Evolutionary conservation across 2,329 filamentous ascomycete genomes (phyloP).

Genomic region (Nakataea oryzae): DNA sequence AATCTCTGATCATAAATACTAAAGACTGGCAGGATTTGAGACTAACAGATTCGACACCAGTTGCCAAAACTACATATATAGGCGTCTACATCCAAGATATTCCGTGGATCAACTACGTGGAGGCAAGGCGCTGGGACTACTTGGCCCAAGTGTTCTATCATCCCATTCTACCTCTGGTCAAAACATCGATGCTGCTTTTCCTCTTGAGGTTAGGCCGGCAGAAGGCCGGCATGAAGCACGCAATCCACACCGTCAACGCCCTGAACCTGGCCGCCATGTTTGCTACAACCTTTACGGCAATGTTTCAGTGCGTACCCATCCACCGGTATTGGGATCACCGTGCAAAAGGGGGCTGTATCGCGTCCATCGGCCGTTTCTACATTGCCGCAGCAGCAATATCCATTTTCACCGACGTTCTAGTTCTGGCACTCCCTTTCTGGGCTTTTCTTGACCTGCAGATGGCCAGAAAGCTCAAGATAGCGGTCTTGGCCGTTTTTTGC

Average conservation of each 20-base stretch:
- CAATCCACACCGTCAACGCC: conserved; percentile 23
- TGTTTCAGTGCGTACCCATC: conserved; percentile 1
- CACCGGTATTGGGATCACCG: background rate
- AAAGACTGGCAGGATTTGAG: background rate
- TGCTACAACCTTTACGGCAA: background rate
- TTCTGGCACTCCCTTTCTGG: conserved; percentile 24
- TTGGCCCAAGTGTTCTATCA: conserved; percentile 35
- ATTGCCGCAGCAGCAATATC: conserved; percentile 5
- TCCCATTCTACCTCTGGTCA: conserved; percentile 67
- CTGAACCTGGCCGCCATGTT: conserved; percentile 69
- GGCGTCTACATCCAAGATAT: conserved; percentile 14
- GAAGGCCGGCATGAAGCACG: conserved; percentile 14
- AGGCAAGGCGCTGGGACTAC: conserved; percentile 18
- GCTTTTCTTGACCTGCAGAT: conserved; percentile 23
- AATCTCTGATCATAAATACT: background rate
- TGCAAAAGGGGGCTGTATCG: background rate
- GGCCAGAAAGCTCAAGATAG: conserved; percentile 20
- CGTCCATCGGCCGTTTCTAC: background rate
- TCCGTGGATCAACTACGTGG: conserved; percentile 11
- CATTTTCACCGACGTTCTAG: conserved; percentile 29
- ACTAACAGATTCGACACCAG: conserved; percentile 5
- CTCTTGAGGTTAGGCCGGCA: conserved; percentile 19
- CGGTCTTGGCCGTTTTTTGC: conserved; percentile 21
- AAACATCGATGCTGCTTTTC: conserved; percentile 31
- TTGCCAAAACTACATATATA: conserved; percentile 19